These are phyloP conservation scores for Bassia scoparia DNA, from an alignment of 148 eudicot genomes.

Conservation along the genomic window DNA sequence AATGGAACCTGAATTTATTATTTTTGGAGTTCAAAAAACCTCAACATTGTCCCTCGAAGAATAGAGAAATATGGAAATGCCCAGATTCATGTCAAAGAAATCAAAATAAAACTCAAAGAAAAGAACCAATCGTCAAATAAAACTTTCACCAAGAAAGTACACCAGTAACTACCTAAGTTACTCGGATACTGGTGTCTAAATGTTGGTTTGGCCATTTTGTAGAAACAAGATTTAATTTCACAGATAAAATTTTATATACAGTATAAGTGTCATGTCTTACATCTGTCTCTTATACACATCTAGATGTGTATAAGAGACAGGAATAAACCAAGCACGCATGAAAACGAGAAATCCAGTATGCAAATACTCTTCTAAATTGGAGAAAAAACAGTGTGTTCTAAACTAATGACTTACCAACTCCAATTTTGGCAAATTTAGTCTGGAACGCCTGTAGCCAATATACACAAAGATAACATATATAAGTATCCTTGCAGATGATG, in stretches of 20 bases:
- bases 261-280: too few species aligned
- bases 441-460: slow-evolving; percentile 62
- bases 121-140: neutral
- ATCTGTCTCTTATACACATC: too few species aligned
- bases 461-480: slow-evolving; percentile 9
- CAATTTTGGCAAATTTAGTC: slow-evolving; percentile 90
- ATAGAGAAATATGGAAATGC: neutral
- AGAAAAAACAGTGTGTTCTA: neutral
- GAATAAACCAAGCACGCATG: neutral
- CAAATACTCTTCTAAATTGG: neutral
- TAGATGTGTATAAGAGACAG: too few species aligned
- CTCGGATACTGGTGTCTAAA: too few species aligned
- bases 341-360: neutral
- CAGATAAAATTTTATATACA: too few species aligned
- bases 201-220: too few species aligned
- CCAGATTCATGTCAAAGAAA: neutral
- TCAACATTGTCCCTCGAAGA: too few species aligned
- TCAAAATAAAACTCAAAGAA: neutral
- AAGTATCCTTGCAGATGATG: slow-evolving; percentile 10
- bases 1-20: slow-evolving; percentile 68
- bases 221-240: too few species aligned
- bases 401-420: slow-evolving; percentile 68
- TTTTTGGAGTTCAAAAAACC: neutral
- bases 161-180: neutral
- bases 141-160: neutral